Percentiles rank a stretch among this genome's conserved stretches.
phyloP scores from a whole-genome alignment of 2,329 filamentous ascomycete species.

The Colletotrichum zoysiae region DNA sequence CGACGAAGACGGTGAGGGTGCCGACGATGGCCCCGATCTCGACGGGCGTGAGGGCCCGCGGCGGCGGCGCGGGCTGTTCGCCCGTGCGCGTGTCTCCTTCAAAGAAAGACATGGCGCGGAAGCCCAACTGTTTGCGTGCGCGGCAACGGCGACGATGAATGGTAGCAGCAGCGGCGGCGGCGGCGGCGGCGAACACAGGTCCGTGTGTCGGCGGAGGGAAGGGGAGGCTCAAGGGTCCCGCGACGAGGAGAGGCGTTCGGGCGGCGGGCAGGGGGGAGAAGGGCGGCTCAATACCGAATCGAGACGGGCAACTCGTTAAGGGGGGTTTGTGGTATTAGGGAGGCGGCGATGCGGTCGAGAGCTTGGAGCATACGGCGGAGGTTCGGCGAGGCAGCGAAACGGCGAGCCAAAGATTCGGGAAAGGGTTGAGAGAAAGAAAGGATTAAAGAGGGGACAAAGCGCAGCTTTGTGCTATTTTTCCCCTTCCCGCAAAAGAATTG shows the following conservation, averaged over 20 bases:
- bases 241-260: slow-evolving; percentile 12
- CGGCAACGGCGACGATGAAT: background rate
- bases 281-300: background rate
- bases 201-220: background rate
- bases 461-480: background rate
- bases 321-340: background rate
- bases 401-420: background rate
- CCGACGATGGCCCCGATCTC: slow-evolving; percentile 49
- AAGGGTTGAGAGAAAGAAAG: background rate
- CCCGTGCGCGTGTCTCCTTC: slow-evolving; percentile 38
- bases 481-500: background rate
- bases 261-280: background rate
- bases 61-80: slow-evolving; percentile 32
- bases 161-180: background rate
- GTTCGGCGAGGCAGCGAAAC: background rate
- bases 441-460: background rate
- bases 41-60: slow-evolving; percentile 43
- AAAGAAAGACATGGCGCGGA: slow-evolving; percentile 39
- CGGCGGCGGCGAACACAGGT: background rate
- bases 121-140: background rate
- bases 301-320: background rate
- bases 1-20: slow-evolving; percentile 44
- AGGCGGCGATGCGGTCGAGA: background rate
- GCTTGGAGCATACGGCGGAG: background rate
- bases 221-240: background rate